Base-by-base conservation (phyloP, 164 flowering plant genomes). In the Chloranthus sessilifolius region DNA sequence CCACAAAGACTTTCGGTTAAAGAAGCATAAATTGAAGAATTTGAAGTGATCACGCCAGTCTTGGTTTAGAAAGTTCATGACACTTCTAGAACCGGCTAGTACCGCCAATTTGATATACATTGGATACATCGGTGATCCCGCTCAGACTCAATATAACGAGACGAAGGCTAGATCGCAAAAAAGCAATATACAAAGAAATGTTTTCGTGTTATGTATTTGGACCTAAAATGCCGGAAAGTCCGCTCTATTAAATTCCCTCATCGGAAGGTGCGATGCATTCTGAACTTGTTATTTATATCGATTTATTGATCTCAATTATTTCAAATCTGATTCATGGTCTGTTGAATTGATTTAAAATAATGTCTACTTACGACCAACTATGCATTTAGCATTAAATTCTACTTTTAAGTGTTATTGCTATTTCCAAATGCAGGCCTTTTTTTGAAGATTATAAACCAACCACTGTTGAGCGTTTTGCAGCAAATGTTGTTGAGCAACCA, bases 161-260 rank as follows among this genome's bases (percentile, higher is more conserved):
- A 63, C 77, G 67, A 60, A 79, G 97, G 2, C 5, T 74, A 35
- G 95, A 94, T 61, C 83, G 95, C 22, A n/a, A 89, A 80, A 62
- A 82, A 80, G 70, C 81, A 83, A 63, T 91, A 81, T 84, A 7
- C 96, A 84, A 20, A 75, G 97, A 74, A 84, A 83, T 63, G 95
- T 89, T 55, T 77, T 69, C 71, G 55, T 94, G 99, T 66, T 88
- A 80, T 70, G 95, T 94, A 52, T 86, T 88, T 77, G 99, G 99
- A 43, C 97, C 99, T 16, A 74, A 62, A 74, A 68, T 56, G 75
- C 95, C 53, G 99, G 99, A 33, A 94, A 94, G 31, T 81, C 97
- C 44, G 76, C 85, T 28, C 56, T 94, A 43, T 50, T 94, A 63
- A 80, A 79, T 69, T 74, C 95, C 39, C 80, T 86, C 54, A 53